Conservation (phyloP, 73 alveolate genomes). For the Paramecium tetraurelia region DNA sequence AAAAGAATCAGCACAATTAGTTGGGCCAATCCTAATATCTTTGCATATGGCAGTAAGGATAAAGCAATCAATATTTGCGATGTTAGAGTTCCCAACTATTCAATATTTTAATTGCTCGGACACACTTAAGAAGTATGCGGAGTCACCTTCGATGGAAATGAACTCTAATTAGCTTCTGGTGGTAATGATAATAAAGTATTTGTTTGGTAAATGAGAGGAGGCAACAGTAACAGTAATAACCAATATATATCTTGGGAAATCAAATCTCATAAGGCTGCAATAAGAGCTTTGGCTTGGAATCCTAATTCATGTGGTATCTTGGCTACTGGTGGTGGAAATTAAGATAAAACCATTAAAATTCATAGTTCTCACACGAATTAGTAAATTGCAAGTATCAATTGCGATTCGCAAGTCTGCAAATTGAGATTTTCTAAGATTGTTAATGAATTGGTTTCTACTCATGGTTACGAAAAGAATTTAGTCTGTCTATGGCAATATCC, state of each 20-base stretch:
- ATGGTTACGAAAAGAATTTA: conserved; percentile 57
- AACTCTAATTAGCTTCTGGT: conserved; percentile 88
- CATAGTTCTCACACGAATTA: conserved; percentile 66
- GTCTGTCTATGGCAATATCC: conserved; percentile 79
- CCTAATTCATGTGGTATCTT: conserved; percentile 74
- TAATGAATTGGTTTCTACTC: conserved; percentile 60
- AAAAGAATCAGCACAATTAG: conserved; percentile 72
- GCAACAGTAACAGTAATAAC: not conserved
- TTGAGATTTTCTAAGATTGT: conserved; percentile 23
- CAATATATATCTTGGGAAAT: conserved; percentile 7
- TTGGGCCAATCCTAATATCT: conserved; percentile 74
- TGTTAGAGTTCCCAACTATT: conserved; percentile 77
- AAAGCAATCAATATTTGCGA: conserved; percentile 81
- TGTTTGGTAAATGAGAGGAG: conserved; percentile 76
- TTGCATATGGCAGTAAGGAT: conserved; percentile 88
- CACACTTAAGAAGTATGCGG: conserved; percentile 95
- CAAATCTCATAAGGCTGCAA: conserved; percentile 73
- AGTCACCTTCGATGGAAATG: conserved; percentile 88
- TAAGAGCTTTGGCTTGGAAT: conserved; percentile 80
- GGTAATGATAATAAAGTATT: conserved; percentile 92
- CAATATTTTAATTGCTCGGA: conserved; percentile 67
- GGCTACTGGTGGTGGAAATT: conserved; percentile 77
- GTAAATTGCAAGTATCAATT: conserved; percentile 26
- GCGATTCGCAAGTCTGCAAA: conserved; percentile 64
- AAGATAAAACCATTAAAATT: conserved; percentile 73